Base-by-base conservation (phyloP, 192 early-diverging fungal species). In the Rhizophagus prolifer region DNA sequence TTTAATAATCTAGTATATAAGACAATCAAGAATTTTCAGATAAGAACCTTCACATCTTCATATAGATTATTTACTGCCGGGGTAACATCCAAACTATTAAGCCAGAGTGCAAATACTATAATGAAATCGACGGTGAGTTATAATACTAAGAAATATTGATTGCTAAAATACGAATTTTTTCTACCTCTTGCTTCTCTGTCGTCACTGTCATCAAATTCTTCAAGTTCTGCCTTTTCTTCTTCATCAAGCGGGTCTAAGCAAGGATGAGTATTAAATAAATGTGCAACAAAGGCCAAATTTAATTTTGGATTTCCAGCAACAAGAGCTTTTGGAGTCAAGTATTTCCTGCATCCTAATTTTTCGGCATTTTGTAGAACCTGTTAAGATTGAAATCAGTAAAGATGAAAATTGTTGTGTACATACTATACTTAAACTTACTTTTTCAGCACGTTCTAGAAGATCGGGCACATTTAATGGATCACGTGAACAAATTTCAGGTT, bases 21-120 rank as follows among this genome's bases (percentile, higher is more conserved):
- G 21, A 13, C 7, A 75, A 34, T 76, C 7, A 21, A 19, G 19
- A 21, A 21, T 19, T 2, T 66, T 34, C 6, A 10, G 25, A 6
- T 72, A 44, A 44, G n/a, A 50, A 82, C 81, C 81, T 90, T 86
- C 47, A 97, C 83, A 84, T 99, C 98, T 79, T 96, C 95, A 84
- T 97, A 99, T 85, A 99, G 85, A 83, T 98, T 97, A 88, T 97
- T 95, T 74, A 99, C 95, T 80, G 96, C 97, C 23, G 96, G 96
- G 3, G 98, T 96, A 10, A 98, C 96, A 80, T 95, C 95, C 60
- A 99, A 89, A 78, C 92, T 94, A 88, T 99, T 99, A 50, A 99
- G 86, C 98, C 98, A 99, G 63, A 99, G 87, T 41, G 95, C 93
- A 86, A 97, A 98, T 14, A 97, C 97, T 89, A 75, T 47, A 54